phyloP scores from a whole-genome alignment of 768 basidiomycete genomes.

The Leccinum broughii region DNA sequence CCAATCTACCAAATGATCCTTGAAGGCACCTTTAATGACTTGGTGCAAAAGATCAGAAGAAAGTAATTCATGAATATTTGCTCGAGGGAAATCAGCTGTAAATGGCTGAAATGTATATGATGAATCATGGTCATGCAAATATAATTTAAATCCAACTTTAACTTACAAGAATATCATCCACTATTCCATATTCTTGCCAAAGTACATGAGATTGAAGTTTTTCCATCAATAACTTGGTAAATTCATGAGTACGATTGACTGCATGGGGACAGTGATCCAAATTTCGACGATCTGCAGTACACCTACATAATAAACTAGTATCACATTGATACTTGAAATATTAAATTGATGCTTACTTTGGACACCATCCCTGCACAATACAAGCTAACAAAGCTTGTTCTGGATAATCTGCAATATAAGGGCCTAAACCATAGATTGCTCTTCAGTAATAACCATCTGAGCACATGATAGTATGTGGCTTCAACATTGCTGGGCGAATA shows the following conservation, averaged over 20 bases:
- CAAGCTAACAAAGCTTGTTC: background rate
- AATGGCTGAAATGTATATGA: background rate
- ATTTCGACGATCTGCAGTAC: background rate
- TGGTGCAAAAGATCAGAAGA: background rate
- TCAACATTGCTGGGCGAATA: background rate
- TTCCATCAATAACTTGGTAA: background rate
- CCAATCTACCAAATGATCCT: background rate
- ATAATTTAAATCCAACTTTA: background rate
- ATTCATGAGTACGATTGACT: background rate
- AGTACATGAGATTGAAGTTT: background rate
- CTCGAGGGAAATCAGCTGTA: background rate
- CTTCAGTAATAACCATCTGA: background rate
- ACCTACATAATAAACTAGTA: background rate
- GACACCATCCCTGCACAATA: background rate
- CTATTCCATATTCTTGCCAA: background rate
- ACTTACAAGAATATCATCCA: background rate
- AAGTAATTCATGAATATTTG: background rate
- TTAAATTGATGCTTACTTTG: background rate
- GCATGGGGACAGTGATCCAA: background rate
- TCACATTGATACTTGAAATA: background rate
- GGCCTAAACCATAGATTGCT: background rate
- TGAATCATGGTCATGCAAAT: background rate
- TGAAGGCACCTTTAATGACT: background rate
- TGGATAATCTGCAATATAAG: background rate
- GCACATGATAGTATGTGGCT: background rate